phyloP scores from a whole-genome alignment of 768 basidiomycete species.

The Russula griseocarnosa region DNA sequence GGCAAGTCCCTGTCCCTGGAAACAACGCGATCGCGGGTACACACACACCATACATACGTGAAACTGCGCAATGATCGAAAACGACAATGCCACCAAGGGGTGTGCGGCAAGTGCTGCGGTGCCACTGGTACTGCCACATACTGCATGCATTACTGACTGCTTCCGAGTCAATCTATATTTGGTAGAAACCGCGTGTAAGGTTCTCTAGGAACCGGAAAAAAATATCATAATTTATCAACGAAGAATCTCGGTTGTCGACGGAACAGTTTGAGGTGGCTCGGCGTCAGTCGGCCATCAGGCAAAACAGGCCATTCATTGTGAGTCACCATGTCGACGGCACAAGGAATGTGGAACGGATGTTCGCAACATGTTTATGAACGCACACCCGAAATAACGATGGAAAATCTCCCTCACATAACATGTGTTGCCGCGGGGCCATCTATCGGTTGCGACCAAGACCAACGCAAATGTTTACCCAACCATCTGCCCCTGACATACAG shows the following conservation, averaged over 20 bases:
- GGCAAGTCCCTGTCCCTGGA: conserved; percentile 11
- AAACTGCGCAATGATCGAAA: neutral
- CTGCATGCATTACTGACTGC: neutral
- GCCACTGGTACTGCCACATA: neutral
- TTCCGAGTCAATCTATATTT: conserved; percentile 1
- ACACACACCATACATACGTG: neutral
- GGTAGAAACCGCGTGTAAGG: neutral
- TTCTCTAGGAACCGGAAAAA: neutral
- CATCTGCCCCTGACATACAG: conserved; percentile 88
- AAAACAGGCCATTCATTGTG: conserved; percentile 1
- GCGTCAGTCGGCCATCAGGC: conserved; percentile 13
- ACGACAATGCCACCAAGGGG: no score
- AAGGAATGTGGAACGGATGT: neutral
- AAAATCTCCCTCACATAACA: neutral
- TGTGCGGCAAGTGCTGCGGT: neutral
- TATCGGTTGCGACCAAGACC: conserved; percentile 39
- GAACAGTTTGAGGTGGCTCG: conserved; percentile 6
- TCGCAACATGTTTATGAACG: neutral
- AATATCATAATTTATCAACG: conserved; percentile 7
- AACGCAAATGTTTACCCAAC: conserved; percentile 90
- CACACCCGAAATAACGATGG: neutral
- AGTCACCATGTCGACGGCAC: conserved; percentile 23
- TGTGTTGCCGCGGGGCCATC: conserved; percentile 2
- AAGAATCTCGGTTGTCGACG: conserved; percentile 18
- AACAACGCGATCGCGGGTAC: neutral